A percentile compares a stretch with the other conserved stretches of the same genome.
These are phyloP conservation scores for Nigrospora oryzae DNA, from an alignment of 2,329 filamentous ascomycete species.

Conservation along the genomic window DNA sequence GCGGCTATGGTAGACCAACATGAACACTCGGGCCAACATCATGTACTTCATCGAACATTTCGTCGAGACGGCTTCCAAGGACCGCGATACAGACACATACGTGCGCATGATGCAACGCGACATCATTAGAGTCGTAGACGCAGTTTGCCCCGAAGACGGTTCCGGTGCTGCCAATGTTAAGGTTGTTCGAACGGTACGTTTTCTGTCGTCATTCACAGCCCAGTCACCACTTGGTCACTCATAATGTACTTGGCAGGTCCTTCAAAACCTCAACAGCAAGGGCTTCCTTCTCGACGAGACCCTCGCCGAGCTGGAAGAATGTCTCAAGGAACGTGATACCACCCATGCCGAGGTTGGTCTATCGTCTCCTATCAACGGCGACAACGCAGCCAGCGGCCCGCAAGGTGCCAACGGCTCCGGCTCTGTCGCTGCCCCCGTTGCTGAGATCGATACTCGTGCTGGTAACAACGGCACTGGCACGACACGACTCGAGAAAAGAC, in stretches of 20 bases:
- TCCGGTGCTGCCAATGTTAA: slow-evolving; percentile 90
- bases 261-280: slow-evolving; percentile 63
- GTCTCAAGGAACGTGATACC: slow-evolving; percentile 70
- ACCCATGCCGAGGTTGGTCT: slow-evolving; percentile 47
- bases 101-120: slow-evolving; percentile 93
- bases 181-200: slow-evolving; percentile 69
- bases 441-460: slow-evolving; percentile 20
- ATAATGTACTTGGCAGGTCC: slow-evolving; percentile 37
- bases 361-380: slow-evolving; percentile 36
- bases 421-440: slow-evolving; percentile 30
- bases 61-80: slow-evolving; percentile 73
- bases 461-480: slow-evolving; percentile 16
- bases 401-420: slow-evolving; percentile 26
- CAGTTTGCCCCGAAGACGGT: slow-evolving; percentile 79
- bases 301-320: slow-evolving; percentile 72
- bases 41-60: slow-evolving; percentile 99
- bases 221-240: background rate
- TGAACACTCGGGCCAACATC: slow-evolving; percentile 97
- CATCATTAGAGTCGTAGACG: slow-evolving; percentile 83
- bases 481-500: slow-evolving; percentile 61
- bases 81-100: slow-evolving; percentile 64
- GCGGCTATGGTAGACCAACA: slow-evolving; percentile 56
- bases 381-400: slow-evolving; percentile 23
- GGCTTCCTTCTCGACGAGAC: slow-evolving; percentile 66
- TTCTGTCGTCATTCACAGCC: background rate